Evolutionary conservation across 176 grass and related monocot genomes (phyloP).

Genomic region (Avena sativa): DNA sequence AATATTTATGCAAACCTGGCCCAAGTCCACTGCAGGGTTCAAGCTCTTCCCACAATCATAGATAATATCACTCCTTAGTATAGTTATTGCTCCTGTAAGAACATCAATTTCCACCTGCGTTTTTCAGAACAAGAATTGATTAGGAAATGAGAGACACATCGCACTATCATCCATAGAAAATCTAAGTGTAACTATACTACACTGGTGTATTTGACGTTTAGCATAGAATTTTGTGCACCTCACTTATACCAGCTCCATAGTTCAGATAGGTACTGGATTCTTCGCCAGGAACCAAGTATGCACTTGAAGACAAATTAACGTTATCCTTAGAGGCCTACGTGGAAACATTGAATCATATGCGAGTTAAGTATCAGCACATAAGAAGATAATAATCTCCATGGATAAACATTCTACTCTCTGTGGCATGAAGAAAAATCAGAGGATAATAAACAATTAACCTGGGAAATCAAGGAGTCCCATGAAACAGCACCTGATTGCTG

Average conservation of each 20-base stretch:
- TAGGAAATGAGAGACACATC: background rate
- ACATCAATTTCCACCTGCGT: slow-evolving; percentile 73
- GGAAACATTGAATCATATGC: background rate
- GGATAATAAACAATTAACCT: slow-evolving; percentile 35
- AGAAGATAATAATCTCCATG: background rate
- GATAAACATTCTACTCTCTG: background rate
- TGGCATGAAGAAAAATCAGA: background rate
- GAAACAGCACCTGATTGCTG: slow-evolving; percentile 44
- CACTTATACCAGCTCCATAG: slow-evolving; percentile 73
- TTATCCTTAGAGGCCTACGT: slow-evolving; percentile 51
- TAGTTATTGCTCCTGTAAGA: slow-evolving; percentile 65
- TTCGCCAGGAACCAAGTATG: slow-evolving; percentile 57
- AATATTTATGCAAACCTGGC: slow-evolving; percentile 51
- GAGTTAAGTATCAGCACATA: background rate
- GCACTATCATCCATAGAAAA: background rate
- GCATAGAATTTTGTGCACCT: slow-evolving; percentile 33
- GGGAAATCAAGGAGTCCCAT: slow-evolving; percentile 66
- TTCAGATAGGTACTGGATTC: slow-evolving; percentile 56
- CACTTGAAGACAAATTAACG: slow-evolving; percentile 71
- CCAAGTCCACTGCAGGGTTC: slow-evolving; percentile 81
- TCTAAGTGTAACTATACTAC: background rate
- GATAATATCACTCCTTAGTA: slow-evolving; percentile 56
- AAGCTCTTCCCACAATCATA: slow-evolving; percentile 83
- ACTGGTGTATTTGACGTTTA: background rate
- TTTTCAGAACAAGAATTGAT: slow-evolving; percentile 18